These are phyloP conservation scores for Xylaria sp. DNA, from an alignment of 2,329 filamentous ascomycete species.

Conservation along the genomic window DNA sequence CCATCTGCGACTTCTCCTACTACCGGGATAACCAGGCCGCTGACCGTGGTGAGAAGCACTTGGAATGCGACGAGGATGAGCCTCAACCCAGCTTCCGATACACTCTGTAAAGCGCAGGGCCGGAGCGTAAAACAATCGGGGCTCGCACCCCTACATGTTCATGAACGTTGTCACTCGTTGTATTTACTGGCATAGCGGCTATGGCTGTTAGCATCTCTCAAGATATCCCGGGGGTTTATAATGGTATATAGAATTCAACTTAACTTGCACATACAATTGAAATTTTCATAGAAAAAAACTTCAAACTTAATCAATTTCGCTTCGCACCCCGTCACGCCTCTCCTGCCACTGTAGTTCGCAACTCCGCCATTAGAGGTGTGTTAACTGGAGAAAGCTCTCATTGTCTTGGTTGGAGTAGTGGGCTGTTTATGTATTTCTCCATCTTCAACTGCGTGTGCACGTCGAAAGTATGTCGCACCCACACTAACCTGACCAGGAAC, in stretches of 20 bases:
- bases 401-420: too few relatives aligned
- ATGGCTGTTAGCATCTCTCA: constrained; percentile 7
- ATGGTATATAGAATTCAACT: constrained; percentile 13
- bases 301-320: constrained; percentile 1
- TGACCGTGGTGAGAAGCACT: constrained; percentile 57
- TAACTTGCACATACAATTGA: constrained; percentile 11
- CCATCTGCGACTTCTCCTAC: constrained; percentile 49
- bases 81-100: constrained; percentile 48
- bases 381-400: too few relatives aligned
- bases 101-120: constrained; percentile 41
- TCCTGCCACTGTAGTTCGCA: background rate
- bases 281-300: background rate
- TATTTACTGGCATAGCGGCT: constrained; percentile 20
- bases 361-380: background rate
- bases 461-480: background rate
- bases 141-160: background rate
- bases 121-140: background rate
- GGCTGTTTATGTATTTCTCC: too few relatives aligned
- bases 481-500: constrained; percentile 33
- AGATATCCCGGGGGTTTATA: constrained; percentile 17
- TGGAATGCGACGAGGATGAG: constrained; percentile 55
- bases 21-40: constrained; percentile 54
- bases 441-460: too few relatives aligned
- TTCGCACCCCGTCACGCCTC: background rate
- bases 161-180: constrained; percentile 11